Conservation (phyloP, 202 grass and related monocot species). For the Panicum hallii region DNA sequence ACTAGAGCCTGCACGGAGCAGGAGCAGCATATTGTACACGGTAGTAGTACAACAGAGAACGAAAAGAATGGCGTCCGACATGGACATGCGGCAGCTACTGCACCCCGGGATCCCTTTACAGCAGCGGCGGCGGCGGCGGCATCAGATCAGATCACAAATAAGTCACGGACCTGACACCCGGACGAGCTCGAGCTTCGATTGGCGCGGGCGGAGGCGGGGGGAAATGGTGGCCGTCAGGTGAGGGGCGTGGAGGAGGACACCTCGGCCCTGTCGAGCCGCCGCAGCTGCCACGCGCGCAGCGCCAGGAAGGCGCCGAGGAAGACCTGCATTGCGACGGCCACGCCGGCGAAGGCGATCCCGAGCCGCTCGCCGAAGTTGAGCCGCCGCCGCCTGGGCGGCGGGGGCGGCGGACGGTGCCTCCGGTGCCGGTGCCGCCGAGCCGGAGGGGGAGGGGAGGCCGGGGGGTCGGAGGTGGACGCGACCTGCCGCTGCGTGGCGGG, state of each 20-base stretch:
- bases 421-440: not conserved
- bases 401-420: not conserved
- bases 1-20: conserved; percentile 17
- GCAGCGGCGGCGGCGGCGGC: not conserved
- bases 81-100: not conserved
- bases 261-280: conserved; percentile 56
- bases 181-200: not conserved
- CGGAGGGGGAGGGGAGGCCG: not conserved
- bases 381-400: conserved; percentile 2
- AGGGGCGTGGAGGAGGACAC: conserved; percentile 68
- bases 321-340: conserved; percentile 49
- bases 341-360: conserved; percentile 50
- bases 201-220: not conserved
- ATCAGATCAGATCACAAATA: conserved; percentile 55
- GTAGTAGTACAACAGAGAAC: conserved; percentile 10
- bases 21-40: conserved; percentile 37
- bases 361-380: conserved; percentile 51
- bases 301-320: conserved; percentile 43
- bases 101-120: conserved; percentile 47
- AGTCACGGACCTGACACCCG: conserved; percentile 52
- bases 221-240: conserved; percentile 39
- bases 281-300: conserved; percentile 49
- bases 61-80: conserved; percentile 36
- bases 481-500: conserved; percentile 34
- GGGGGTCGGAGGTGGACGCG: not conserved